Evolutionary conservation across 495 filamentous ascomycete genomes (phyloP), one percentile per base, ranked within the genome.

Genomic region (Aspergillus sclerotioniger): DNA sequence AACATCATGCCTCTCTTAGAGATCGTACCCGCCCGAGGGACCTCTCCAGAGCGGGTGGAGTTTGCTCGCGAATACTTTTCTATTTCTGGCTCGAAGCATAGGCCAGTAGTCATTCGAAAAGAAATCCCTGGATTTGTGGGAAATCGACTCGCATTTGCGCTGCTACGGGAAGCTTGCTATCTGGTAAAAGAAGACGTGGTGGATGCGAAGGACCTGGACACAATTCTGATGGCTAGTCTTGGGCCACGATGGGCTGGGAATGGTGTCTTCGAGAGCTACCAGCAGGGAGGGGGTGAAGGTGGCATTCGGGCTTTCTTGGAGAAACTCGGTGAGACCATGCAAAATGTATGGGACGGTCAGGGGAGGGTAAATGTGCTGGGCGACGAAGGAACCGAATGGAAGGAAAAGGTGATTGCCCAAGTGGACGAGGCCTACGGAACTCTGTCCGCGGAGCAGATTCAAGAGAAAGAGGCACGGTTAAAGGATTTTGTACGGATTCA

Each of bases 1-100:
- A 82, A 87, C 62, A 73, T 87, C 29, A 85, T 87, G 77, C 83
- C 84, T 0, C 61, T 87, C 0, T 67, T 86, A n/a, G 83, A 86
- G 65, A 67, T 85, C 53, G 84, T 86, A 1, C 82, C 82, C 0
- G 71, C 76, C 0, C 67, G 74, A 0, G 35, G 58, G 15, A 84
- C 83, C 0, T 53, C 59, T 0, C 21, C 68, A 1, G 64, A 64
- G 31, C 55, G 75, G 6, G 73, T 83, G 1, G 68, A 76, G 15
- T 68, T 70, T 45, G 83, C 77, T 12, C 62, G 76, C 35, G 60
- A 65, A 2, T 86, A 84, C 60, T 87, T 82, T 62, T 63, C 58
- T 1, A 55, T 80, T 2, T 76, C 76, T 5, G 73, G 82, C 16
- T 76, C 72, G 2, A 44, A 46, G 17, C 62, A 74, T 59, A 62